Evolutionary conservation across 2,329 filamentous ascomycete genomes (phyloP), one percentile per base, ranked within the genome.

Genomic region (Piedraia hortae): DNA sequence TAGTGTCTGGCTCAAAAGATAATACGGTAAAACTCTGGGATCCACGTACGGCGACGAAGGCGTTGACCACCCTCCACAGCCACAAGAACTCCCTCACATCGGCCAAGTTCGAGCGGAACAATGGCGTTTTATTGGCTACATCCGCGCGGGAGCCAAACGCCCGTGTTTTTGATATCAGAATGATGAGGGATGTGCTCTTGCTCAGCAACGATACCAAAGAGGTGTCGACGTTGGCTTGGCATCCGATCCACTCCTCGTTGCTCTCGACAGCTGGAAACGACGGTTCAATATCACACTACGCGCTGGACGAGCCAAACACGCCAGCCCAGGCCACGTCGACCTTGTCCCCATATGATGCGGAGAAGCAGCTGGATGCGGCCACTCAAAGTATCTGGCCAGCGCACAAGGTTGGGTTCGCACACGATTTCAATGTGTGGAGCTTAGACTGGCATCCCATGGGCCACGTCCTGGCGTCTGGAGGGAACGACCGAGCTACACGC

Each of bases 11-110:
- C 16, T 93, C 82, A 6, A 97, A 97, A 48, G 85, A 97, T 39
- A 82, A 97, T 45, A 56, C 89, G 29, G 77, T 97, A 38, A 93
- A 93, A 45, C 64, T 97, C 19, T 97, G 85, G 85, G 85, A 97
- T 44, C 85, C 85, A n/a, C 63, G 85, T 25, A 82, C 70, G 4
- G 21, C 9, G 5, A 69, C 73, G 16, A 68, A 78, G 19, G 90
- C 78, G 42, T 54, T 97, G 24, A 91, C 82, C 0, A 93, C 82
- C 0, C 62, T 97, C 3, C 80, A 90, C 45, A 82, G 78, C 19
- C 85, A 93, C 47, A 97, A 97, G 45, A 93, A 90, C 42, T 89
- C 78, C 16, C 80, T 97, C 37, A 85, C 78, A 19, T 85, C 85
- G 41, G 88, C 80, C 1, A 51, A 71, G 20, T 97, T 97, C 40